These are phyloP conservation scores for Lyophyllum decastes DNA, from an alignment of 768 basidiomycete species.

Conservation along the genomic window DNA sequence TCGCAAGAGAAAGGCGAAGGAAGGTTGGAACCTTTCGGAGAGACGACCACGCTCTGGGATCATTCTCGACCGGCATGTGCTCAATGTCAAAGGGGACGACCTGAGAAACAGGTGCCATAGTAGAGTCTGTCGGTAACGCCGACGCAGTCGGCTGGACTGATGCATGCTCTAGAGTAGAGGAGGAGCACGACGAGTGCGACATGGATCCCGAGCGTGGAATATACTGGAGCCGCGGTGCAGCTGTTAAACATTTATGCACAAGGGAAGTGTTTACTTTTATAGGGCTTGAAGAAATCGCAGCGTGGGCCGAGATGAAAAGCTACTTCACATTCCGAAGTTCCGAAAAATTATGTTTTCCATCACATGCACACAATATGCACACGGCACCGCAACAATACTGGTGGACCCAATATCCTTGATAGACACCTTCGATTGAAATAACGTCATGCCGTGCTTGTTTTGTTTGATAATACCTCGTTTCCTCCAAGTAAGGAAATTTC, in stretches of 20 bases:
- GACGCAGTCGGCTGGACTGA: neutral
- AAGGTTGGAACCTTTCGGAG: constrained; percentile 48
- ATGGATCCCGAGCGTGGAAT: neutral
- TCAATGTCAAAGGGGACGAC: constrained; percentile 41
- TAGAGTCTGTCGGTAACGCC: neutral
- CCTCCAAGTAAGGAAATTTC: neutral
- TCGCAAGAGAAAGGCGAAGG: neutral
- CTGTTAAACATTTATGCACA: neutral
- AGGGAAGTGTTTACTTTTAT: constrained; percentile 9
- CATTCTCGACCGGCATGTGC: constrained; percentile 55
- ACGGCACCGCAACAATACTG: neutral
- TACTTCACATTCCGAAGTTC: constrained; percentile 1
- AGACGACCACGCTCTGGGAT: constrained; percentile 61
- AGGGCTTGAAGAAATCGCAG: neutral
- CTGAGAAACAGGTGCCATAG: neutral
- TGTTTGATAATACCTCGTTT: neutral
- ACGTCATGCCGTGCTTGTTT: neutral
- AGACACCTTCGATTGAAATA: neutral
- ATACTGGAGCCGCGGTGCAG: neutral
- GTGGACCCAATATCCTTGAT: neutral
- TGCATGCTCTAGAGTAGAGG: constrained; percentile 4
- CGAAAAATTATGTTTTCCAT: constrained; percentile 1
- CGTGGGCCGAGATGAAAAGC: neutral
- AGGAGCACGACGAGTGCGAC: constrained; percentile 11
- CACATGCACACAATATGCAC: constrained; percentile 6